Conservation (phyloP, 139 green algal species). For the Pleodorina starrii region DNA sequence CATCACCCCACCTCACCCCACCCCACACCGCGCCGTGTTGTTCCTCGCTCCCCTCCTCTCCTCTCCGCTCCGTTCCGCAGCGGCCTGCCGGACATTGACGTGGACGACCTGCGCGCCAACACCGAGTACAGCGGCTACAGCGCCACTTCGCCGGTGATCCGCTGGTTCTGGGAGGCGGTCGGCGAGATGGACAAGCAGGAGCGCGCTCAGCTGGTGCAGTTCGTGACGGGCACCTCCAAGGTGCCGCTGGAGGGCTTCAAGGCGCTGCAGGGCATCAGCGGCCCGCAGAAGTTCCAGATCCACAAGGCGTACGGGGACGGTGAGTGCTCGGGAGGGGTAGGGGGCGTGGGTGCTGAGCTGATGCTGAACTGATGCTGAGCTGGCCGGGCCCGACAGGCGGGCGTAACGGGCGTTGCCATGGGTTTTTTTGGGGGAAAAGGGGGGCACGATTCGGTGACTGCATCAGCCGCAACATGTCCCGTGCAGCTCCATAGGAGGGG, state of each 20-base stretch:
- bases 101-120: constrained; percentile 91
- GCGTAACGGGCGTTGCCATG: too few relatives aligned
- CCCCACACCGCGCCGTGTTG: too few relatives aligned
- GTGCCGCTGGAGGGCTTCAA: constrained; percentile 97
- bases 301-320: constrained; percentile 63
- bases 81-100: constrained; percentile 96
- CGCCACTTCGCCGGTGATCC: constrained; percentile 78
- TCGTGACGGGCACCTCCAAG: constrained; percentile 94
- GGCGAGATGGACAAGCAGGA: constrained; percentile 90
- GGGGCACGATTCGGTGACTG: too few relatives aligned
- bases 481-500: too few relatives aligned
- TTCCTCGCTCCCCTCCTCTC: too few relatives aligned
- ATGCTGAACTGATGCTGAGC: too few relatives aligned
- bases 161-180: constrained; percentile 98
- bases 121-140: constrained; percentile 96
- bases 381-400: too few relatives aligned
- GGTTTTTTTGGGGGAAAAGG: too few relatives aligned
- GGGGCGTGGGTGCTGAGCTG: too few relatives aligned
- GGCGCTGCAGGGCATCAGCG: constrained; percentile 92
- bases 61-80: neutral
- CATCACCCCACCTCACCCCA: too few relatives aligned
- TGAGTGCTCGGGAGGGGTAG: constrained; percentile 3
- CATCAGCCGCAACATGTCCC: too few relatives aligned
- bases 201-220: constrained; percentile 91
- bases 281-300: constrained; percentile 94